Base-by-base conservation (phyloP, 2,329 filamentous ascomycete species). In the Pseudogymnoascus sp. region DNA sequence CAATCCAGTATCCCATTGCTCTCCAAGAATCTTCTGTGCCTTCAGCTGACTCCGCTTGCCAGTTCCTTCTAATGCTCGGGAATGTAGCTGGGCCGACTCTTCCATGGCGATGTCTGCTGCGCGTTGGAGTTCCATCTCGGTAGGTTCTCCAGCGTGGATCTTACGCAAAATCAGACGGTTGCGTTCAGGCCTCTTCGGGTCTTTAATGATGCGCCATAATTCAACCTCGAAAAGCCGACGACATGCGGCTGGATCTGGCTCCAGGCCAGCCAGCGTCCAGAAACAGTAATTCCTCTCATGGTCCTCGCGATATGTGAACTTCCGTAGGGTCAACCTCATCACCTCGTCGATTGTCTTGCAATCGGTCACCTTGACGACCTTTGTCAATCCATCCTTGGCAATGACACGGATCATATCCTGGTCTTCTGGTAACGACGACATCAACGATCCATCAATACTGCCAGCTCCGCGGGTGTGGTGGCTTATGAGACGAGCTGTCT, bases 241-340 rank as follows among this genome's bases (percentile, higher is more conserved):
- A 73, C 91, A 95, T 71, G 92, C 86, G 59, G 82, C 84, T 31
- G 91, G 88, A 68, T 94, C 88, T 1, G 92, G 87, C 58, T 97
- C 91, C 39, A 91, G 79, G 59, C 92, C 93, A 67, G 91, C 88
- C 63, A 97, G 80, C 0, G 96, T 88, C 80, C 94, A 97, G 77
- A 99, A 97, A 78, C 92, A 97, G 77, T 96, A 97, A 71, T 95
- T 96, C 70, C 92, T 86, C 73, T 94, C 90, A 70, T 97, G 92
- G 65, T 93, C 90, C 71, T 96, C 92, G 21, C 92, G 90, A 31
- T 96, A 82, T 41, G 87, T 86, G 66, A 96, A 90, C 74, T 97
- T 97, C 68, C 89, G 86, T 48, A 97, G 77, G 0, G 94, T 96
- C 64, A 91, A 89, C 51, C 92, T 83, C 80, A 97, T 93, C 60